Evolutionary conservation across 1,284 basidiomycete species (phyloP), one percentile per base, ranked within the genome.

Genomic region (Ustilago curta): DNA sequence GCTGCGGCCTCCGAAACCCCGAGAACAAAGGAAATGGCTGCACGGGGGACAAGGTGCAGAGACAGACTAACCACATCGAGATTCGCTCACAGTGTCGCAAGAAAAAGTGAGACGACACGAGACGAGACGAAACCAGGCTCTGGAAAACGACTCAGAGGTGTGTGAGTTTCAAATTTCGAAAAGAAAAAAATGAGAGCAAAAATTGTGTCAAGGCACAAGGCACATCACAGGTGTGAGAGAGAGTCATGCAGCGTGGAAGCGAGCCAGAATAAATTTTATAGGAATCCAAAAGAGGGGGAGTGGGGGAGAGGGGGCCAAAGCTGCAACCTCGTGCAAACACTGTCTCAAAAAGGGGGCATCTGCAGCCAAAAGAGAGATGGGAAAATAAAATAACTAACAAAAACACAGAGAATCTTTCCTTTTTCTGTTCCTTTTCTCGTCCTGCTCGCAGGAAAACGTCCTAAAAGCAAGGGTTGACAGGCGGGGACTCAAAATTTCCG

Each of bases 401-500:
- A 25, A 16, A n/a, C 16, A 47, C 27, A 29, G n/a, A n/a, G n/a
- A 29, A 47, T n/a, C 16, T 47, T 47, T 23, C 7, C 42, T 19
- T 23, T 44, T 44, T 47, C n/a, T 29, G 16, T 47, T 23, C 25
- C 18, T 45, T 16, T 45, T 9, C 9, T 45, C 35, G 35, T 9
- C 8, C 31, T 31, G 6, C 29, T 43, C 42, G 42, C 43, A 44
- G 43, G 23, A 25, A 44, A 44, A 44, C 43, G 43, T 44, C 43
- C 23, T 44, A 44, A 44, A 25, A 25, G 43, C 11, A 44, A 44
- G 44, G 27, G 44, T 47, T 35, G 45, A 48, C 45, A 48, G 27
- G 45, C 45, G 45, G 45, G 29, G 45, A 29, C 44, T 35, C 32
- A 35, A 18, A 47, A 45, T 45, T 31, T 47, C 44, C 44, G 44